Conservation (phyloP, 139 green algal genomes). For the Mesostigma viride region DNA sequence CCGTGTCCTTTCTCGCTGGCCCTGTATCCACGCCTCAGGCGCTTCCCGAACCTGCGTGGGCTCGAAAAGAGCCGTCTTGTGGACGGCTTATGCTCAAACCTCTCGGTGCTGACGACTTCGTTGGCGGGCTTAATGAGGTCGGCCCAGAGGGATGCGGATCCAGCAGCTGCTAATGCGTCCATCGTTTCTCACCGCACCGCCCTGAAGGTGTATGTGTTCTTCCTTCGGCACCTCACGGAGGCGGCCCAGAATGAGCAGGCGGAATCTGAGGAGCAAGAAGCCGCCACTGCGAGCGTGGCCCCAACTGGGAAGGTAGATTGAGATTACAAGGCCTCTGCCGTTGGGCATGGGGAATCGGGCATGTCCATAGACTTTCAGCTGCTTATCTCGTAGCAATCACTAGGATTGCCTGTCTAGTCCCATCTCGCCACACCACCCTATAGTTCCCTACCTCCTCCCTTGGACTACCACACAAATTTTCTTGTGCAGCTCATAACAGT, state of each 20-base stretch:
- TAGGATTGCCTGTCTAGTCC: not conserved
- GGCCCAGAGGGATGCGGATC: conserved; percentile 7
- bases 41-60: too few relatives aligned
- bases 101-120: conserved; percentile 49
- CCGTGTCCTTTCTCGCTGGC: too few relatives aligned
- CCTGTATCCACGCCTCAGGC: too few relatives aligned
- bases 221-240: conserved; percentile 44
- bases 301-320: too few relatives aligned
- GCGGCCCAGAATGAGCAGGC: conserved; percentile 33
- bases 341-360: not conserved
- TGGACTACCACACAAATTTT: too few relatives aligned
- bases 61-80: too few relatives aligned
- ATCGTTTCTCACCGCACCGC: conserved; percentile 40
- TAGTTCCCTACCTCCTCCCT: not conserved
- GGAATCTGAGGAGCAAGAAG: not conserved
- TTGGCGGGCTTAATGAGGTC: conserved; percentile 25
- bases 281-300: not conserved
- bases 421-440: not conserved
- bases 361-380: not conserved
- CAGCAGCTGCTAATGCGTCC: conserved; percentile 8
- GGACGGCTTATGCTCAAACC: conserved; percentile 41
- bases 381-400: conserved; percentile 4
- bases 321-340: too few relatives aligned
- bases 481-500: too few relatives aligned
- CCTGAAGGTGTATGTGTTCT: conserved; percentile 57